These are phyloP conservation scores for Tuber aestivum DNA, from an alignment of 495 filamentous ascomycete species.

Conservation along the genomic window DNA sequence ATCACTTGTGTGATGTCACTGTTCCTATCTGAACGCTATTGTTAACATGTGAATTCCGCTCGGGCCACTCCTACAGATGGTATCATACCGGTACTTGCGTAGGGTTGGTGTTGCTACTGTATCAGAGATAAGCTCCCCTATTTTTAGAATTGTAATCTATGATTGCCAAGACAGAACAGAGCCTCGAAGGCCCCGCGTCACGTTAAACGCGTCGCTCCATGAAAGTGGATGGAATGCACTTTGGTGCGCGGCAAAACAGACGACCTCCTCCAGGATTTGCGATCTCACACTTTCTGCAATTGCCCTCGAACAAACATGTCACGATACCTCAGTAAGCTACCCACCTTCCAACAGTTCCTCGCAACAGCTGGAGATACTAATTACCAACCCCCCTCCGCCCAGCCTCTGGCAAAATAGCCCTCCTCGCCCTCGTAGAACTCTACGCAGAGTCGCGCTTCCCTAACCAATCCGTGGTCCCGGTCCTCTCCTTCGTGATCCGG, in stretches of 20 bases:
- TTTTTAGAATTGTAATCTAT: neutral
- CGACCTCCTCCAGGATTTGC: neutral
- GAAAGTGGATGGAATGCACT: neutral
- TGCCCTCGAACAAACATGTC: slow-evolving; percentile 17
- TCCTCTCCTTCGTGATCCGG: slow-evolving; percentile 77
- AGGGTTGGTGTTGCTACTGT: neutral
- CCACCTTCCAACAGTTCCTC: neutral
- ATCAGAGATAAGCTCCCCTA: neutral
- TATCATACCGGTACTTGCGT: too few species aligned
- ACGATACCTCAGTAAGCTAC: slow-evolving; percentile 30
- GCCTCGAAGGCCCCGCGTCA: neutral
- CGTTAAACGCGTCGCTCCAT: neutral
- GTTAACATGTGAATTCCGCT: neutral
- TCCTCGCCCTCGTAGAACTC: slow-evolving; percentile 71
- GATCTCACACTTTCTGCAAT: neutral
- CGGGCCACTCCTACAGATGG: neutral
- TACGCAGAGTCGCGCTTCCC: slow-evolving; percentile 72
- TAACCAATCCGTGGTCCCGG: slow-evolving; percentile 66
- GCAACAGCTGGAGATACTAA: slow-evolving; percentile 9
- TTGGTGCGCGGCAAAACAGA: neutral
- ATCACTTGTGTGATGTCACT: neutral
- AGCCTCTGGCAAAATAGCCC: slow-evolving; percentile 71
- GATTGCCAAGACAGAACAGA: neutral
- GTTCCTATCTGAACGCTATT: neutral
- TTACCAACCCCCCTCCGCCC: slow-evolving; percentile 9